Evolutionary conservation across 2,329 filamentous ascomycete species (phyloP).

Genomic region (Acrocalymma vagum): DNA sequence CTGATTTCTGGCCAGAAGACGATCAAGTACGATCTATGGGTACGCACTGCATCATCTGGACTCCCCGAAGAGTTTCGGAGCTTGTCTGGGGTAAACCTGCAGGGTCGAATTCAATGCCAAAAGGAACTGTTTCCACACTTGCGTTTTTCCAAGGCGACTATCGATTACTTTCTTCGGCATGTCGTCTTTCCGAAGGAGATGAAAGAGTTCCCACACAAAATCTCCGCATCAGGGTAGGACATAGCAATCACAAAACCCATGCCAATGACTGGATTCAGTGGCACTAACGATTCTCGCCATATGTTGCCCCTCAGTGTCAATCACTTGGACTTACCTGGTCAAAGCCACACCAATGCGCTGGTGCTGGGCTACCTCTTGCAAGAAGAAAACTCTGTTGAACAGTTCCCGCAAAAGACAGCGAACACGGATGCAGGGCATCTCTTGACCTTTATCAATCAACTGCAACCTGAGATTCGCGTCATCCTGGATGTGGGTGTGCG

Average conservation of each 20-base stretch:
- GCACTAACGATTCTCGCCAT: conserved; percentile 68
- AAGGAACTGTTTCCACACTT: conserved; percentile 61
- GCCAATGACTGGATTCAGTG: conserved; percentile 71
- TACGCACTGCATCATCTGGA: conserved; percentile 33
- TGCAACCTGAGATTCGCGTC: conserved; percentile 58
- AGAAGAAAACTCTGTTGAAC: conserved; percentile 38
- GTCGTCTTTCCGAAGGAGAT: conserved; percentile 68
- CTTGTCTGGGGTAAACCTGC: conserved; percentile 27
- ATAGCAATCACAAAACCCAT: conserved; percentile 57
- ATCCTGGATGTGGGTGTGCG: conserved; percentile 76
- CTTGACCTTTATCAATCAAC: conserved; percentile 52
- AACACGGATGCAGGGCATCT: conserved; percentile 51
- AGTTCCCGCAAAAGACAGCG: conserved; percentile 20
- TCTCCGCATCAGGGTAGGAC: conserved; percentile 73
- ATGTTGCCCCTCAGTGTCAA: conserved; percentile 64
- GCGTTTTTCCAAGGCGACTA: conserved; percentile 58
- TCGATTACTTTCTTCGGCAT: conserved; percentile 69
- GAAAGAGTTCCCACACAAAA: conserved; percentile 68
- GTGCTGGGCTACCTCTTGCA: conserved; percentile 67
- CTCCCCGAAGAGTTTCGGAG: conserved; percentile 48
- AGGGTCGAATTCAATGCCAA: conserved; percentile 59
- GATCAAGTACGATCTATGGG: conserved; percentile 60
- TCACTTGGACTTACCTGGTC: conserved; percentile 61
- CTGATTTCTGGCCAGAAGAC: conserved; percentile 60
- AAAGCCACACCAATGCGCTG: conserved; percentile 71